Evolutionary conservation across 176 grass and related monocot species (phyloP).

Genomic region (Microstegium vimineum): DNA sequence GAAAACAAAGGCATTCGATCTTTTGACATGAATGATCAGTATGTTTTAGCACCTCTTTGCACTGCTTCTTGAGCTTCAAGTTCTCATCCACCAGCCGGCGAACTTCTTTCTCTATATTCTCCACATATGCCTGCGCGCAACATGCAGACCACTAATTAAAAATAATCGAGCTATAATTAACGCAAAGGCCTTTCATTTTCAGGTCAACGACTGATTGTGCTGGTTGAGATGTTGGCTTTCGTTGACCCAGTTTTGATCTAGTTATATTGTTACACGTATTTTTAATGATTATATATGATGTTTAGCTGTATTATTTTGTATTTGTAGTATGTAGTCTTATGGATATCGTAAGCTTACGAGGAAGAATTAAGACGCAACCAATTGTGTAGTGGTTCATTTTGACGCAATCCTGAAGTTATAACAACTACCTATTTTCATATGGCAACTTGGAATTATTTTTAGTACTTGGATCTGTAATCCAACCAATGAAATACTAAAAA

Average conservation of each 20-base stretch:
- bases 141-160: not conserved
- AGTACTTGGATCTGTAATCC: no score
- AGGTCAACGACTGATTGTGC: not conserved
- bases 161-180: not conserved
- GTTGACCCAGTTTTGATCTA: not conserved
- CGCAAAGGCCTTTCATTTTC: not conserved
- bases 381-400: not conserved
- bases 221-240: not conserved
- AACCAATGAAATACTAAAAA: not conserved
- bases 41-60: constrained; percentile 42
- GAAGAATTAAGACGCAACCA: not conserved
- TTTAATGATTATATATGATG: not conserved
- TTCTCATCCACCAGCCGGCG: constrained; percentile 49
- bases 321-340: not conserved
- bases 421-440: not conserved
- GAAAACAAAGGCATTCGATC: not conserved
- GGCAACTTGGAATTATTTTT: not conserved
- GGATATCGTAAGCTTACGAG: not conserved
- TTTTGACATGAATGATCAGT: not conserved
- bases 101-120: constrained; percentile 51
- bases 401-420: not conserved
- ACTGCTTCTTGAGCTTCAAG: constrained; percentile 52
- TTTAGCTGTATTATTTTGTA: not conserved
- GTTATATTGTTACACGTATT: not conserved
- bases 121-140: constrained; percentile 44